A percentile compares a stretch with the other conserved stretches of the same genome.
These are phyloP conservation scores for Colletotrichum caudatum DNA, from an alignment of 2,329 filamentous ascomycete species.

Conservation along the genomic window DNA sequence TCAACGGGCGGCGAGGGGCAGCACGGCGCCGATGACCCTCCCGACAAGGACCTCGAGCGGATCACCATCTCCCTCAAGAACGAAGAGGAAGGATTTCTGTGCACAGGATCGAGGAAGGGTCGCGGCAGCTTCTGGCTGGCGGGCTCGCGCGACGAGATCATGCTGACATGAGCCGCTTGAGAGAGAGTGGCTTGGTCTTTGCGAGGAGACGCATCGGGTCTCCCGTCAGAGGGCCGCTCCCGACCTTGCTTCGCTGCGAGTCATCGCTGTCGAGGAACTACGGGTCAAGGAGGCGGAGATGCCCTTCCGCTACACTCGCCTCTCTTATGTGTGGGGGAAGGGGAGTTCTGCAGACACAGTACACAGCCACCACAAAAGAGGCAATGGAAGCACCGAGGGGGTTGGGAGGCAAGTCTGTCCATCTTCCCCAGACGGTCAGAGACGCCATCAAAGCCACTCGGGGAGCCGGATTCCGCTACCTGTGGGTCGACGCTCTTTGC, in stretches of 20 bases:
- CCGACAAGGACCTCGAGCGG: background rate
- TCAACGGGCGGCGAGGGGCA: background rate
- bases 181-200: background rate
- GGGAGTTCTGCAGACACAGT: slow-evolving; percentile 1
- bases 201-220: background rate
- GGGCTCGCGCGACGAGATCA: background rate
- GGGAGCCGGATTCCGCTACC: slow-evolving; percentile 2
- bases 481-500: slow-evolving; percentile 7
- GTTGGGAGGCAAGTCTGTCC: background rate
- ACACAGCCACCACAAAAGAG: background rate
- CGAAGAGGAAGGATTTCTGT: background rate
- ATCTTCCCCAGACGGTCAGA: background rate
- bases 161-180: background rate
- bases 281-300: background rate
- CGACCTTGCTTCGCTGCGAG: background rate
- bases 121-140: background rate
- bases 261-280: background rate
- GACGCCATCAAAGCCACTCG: slow-evolving; percentile 8
- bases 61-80: background rate
- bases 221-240: background rate
- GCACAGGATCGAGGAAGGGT: background rate
- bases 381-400: background rate
- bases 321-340: background rate
- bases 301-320: background rate
- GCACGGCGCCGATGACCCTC: background rate